A percentile compares a stretch with the other conserved stretches of the same genome.
Evolutionary conservation across 805 yeast genomes (phyloP).

Genomic region (Priceomyces carsonii): DNA sequence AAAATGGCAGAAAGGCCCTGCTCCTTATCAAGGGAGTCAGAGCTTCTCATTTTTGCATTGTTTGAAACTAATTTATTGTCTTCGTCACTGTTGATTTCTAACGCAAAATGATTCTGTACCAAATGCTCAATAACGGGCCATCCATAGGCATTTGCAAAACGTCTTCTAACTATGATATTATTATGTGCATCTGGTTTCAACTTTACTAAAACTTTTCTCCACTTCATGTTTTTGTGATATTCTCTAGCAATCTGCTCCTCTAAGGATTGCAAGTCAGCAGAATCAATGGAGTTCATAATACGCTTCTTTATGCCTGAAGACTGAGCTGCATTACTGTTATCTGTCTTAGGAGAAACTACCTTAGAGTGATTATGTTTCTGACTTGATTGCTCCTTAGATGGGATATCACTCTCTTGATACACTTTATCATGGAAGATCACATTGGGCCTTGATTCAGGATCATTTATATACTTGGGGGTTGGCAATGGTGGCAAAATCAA

Average conservation of each 20-base stretch:
- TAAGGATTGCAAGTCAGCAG: constrained; percentile 40
- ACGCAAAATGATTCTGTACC: constrained; percentile 62
- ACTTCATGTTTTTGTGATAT: constrained; percentile 80
- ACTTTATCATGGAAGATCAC: constrained; percentile 81
- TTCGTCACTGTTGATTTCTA: constrained; percentile 6
- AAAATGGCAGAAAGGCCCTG: constrained; percentile 27
- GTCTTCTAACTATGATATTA: constrained; percentile 83
- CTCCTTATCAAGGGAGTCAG: constrained; percentile 29
- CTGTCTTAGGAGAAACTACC: neutral
- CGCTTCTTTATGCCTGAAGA: constrained; percentile 25
- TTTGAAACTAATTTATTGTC: neutral
- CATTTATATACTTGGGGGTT: constrained; percentile 58
- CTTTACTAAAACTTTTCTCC: constrained; percentile 90
- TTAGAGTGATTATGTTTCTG: neutral
- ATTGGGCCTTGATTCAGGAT: constrained; percentile 65
- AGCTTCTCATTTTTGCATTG: neutral
- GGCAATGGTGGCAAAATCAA: constrained; percentile 83
- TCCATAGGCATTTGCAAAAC: constrained; percentile 92
- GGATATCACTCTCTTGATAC: constrained; percentile 66
- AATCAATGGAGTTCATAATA: constrained; percentile 25
- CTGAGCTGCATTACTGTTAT: neutral
- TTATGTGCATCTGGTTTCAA: constrained; percentile 94
- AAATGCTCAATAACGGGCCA: constrained; percentile 91
- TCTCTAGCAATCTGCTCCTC: constrained; percentile 86
- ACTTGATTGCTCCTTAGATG: constrained; percentile 25